These are phyloP conservation scores for Hippophae rhamnoides DNA, from an alignment of 306 rosid genomes.

Conservation along the genomic window DNA sequence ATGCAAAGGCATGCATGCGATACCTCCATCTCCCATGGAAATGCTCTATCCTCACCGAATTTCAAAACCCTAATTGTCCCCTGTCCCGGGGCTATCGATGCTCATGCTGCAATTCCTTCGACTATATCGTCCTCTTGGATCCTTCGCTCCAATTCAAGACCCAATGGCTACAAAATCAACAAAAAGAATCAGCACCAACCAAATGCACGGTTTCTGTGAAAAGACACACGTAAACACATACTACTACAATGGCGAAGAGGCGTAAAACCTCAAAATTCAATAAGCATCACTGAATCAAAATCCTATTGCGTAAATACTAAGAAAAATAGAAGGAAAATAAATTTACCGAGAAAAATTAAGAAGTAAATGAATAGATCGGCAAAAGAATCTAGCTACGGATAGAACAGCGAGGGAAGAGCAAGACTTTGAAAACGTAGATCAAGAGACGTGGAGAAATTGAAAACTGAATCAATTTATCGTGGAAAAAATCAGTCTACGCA, in stretches of 20 bases:
- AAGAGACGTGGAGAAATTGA: slow-evolving; percentile 18
- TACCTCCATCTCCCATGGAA: slow-evolving; percentile 99
- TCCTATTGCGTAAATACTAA: slow-evolving; percentile 18
- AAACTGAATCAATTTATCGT: slow-evolving; percentile 1
- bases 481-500: slow-evolving; percentile 7
- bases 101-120: slow-evolving; percentile 74
- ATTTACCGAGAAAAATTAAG: slow-evolving; percentile 34
- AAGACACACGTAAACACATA: slow-evolving; percentile 12
- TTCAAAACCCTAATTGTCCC: slow-evolving; percentile 76
- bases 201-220: slow-evolving; percentile 49
- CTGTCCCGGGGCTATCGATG: slow-evolving; percentile 81
- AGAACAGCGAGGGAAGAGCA: slow-evolving; percentile 25
- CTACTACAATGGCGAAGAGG: slow-evolving; percentile 11
- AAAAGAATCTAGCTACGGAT: slow-evolving; percentile 28
- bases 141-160: slow-evolving; percentile 43
- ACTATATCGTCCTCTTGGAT: slow-evolving; percentile 19
- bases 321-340: background rate
- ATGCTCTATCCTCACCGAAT: slow-evolving; percentile 34
- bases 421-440: slow-evolving; percentile 35
- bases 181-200: slow-evolving; percentile 24
- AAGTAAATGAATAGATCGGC: slow-evolving; percentile 54
- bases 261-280: slow-evolving; percentile 4
- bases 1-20: slow-evolving; percentile 98
- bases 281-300: slow-evolving; percentile 13
- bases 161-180: slow-evolving; percentile 33